Evolutionary conservation across 164 flowering plant genomes (phyloP).

Genomic region (Stephania yunnanensis): DNA sequence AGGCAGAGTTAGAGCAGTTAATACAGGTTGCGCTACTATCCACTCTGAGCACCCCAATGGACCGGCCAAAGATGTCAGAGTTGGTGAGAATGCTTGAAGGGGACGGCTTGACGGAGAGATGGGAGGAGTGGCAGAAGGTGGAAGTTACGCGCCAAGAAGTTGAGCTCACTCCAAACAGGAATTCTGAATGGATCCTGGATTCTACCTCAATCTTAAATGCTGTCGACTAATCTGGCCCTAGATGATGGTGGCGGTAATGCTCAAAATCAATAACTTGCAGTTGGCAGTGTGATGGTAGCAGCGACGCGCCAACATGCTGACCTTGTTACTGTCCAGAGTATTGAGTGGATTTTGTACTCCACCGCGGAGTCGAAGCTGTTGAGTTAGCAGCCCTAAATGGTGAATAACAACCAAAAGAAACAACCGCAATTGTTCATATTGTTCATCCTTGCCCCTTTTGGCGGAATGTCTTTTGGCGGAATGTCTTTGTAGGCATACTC

Average conservation of each 20-base stretch:
- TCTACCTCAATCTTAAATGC: conserved; percentile 70
- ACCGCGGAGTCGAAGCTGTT: too few relatives aligned
- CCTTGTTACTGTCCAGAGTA: too few relatives aligned
- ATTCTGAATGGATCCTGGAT: conserved; percentile 69
- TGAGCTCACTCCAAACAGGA: conserved; percentile 41
- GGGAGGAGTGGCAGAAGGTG: conserved; percentile 95
- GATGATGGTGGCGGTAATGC: conserved; percentile 29
- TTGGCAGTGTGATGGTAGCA: conserved; percentile 4
- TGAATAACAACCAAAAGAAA: too few relatives aligned
- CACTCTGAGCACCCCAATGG: conserved; percentile 77
- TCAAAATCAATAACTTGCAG: too few relatives aligned
- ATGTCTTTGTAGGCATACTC: too few relatives aligned
- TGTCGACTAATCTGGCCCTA: conserved; percentile 76
- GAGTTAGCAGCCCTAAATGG: too few relatives aligned
- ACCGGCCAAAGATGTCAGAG: conserved; percentile 88
- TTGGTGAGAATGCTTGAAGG: conserved; percentile 97
- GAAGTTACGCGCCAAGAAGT: conserved; percentile 70
- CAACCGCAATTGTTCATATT: too few relatives aligned
- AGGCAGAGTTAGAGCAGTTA: conserved; percentile 75
- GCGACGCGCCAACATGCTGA: neutral
- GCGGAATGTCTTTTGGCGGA: too few relatives aligned
- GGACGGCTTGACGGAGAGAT: conserved; percentile 81
- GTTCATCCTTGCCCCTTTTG: too few relatives aligned
- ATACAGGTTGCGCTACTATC: conserved; percentile 83
- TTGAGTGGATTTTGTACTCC: too few relatives aligned